A percentile compares a stretch with the other conserved stretches of the same genome.
Conservation (phyloP, 768 basidiomycete species). For the Daedalea quercina region DNA sequence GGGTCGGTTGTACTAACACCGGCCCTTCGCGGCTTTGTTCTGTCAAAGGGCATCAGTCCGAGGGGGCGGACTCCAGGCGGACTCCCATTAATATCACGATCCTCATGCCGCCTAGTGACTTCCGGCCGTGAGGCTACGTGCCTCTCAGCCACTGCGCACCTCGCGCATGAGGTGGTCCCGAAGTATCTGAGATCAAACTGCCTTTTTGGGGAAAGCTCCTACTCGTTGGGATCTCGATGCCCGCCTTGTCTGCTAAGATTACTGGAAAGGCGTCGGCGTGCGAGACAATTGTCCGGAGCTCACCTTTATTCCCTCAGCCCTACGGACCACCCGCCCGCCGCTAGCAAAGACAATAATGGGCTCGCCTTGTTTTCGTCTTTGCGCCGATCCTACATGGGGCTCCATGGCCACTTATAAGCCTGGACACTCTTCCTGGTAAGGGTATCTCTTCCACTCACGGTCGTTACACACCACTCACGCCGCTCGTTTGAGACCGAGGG, state of each 20-base stretch:
- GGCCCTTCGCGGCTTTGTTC: not conserved
- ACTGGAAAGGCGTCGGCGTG: not conserved
- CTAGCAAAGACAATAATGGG: conserved; percentile 1
- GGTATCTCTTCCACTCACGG: not conserved
- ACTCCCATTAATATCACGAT: not conserved
- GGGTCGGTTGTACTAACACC: no score
- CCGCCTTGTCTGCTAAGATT: not conserved
- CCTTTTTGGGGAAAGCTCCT: not conserved
- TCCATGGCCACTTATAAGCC: no score
- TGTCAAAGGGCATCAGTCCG: not conserved
- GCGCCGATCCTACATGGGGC: not conserved
- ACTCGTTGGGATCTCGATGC: conserved; percentile 1
- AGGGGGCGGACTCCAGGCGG: not conserved
- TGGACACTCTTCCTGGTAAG: no score
- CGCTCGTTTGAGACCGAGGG: not conserved
- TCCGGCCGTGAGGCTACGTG: not conserved
- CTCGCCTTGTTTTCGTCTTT: not conserved
- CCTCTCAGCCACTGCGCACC: not conserved
- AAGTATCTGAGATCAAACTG: not conserved
- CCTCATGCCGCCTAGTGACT: not conserved
- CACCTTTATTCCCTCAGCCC: not conserved
- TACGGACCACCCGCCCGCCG: not conserved
- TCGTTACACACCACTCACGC: not conserved
- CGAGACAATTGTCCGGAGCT: not conserved
- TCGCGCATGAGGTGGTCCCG: not conserved